Evolutionary conservation across 352 stramenopile genomes (phyloP), one percentile per base, ranked within the genome.

Genomic region (Globisporangium carolinianum): DNA sequence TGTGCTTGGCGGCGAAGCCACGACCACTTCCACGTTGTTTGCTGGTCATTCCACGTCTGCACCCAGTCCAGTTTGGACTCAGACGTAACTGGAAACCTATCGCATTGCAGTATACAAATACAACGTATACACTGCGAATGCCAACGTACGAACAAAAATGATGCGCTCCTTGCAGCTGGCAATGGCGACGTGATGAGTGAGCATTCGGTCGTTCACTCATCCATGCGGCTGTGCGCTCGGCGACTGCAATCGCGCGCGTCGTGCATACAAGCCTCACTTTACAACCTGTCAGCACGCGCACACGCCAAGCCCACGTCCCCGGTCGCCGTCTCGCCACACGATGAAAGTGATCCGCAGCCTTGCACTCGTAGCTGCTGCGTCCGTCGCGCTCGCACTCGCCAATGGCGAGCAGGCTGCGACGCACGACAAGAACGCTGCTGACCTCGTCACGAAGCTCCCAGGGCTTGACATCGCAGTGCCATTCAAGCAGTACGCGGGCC

Each of bases 401-500:
- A 41, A 45, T 9, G 43, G 55, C 43, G 39, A 57, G 14, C 17
- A 65, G 43, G 57, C 56, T 15, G 53, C 50, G 2, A 58, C 55
- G 0, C 37, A 53, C 3, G 59, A 58, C 55, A 62, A 51, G 45
- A 76, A 87, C 56, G 76, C 76, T 6, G 76, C 77, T 45, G 68
- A 83, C 39, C 55, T 80, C 55, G 68, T 91, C 48, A 76, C 57
- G 48, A 24, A 65, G 48, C 67, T 91, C 46, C 79, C 81, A 0
- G 73, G 75, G 9, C 69, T 87, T 38, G 58, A 63, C 8, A 62
- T 53, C 8, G 53, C 73, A 37, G 61, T 82, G 10, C 55, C 62
- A 47, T 88, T 91, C 69, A 83, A 88, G 55, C 82, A 91, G 54
- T 91, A 90, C 64, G 64, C 77, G 4, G 79, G 75, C 6, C 79